A percentile compares a stretch with the other conserved stretches of the same genome.
phyloP scores from a whole-genome alignment of 2,329 filamentous ascomycete species.

The Botryotinia narcissicola region DNA sequence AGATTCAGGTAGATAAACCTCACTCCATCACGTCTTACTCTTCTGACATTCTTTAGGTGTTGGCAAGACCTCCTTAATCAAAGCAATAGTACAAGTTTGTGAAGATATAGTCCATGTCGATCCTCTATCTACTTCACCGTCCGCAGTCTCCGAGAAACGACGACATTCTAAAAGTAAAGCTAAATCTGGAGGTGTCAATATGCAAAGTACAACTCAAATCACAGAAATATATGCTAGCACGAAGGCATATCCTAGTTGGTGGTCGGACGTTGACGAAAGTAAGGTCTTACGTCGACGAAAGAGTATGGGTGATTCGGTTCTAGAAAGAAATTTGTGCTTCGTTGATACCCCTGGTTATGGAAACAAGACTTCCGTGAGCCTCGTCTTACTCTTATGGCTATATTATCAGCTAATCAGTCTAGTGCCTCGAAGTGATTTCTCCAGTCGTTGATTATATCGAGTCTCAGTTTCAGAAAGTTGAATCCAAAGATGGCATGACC shows the following conservation, averaged over 20 bases:
- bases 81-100: conserved; percentile 80
- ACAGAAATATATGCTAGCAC: conserved; percentile 77
- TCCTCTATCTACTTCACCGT: conserved; percentile 41
- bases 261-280: conserved; percentile 72
- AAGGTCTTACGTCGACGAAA: conserved; percentile 60
- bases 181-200: conserved; percentile 29
- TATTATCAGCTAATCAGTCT: conserved; percentile 35
- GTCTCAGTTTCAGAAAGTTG: conserved; percentile 61
- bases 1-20: conserved; percentile 58
- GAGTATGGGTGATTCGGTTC: conserved; percentile 70
- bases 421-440: conserved; percentile 57
- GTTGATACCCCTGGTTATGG: conserved; percentile 75
- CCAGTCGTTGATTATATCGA: conserved; percentile 70
- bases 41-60: conserved; percentile 52
- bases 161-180: conserved; percentile 34
- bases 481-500: conserved; percentile 58
- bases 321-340: conserved; percentile 92
- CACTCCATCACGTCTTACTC: neutral
- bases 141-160: conserved; percentile 33
- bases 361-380: conserved; percentile 50
- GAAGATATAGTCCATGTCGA: conserved; percentile 95
- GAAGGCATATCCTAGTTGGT: conserved; percentile 85
- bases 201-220: conserved; percentile 44
- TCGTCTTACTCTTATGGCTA: conserved; percentile 18
- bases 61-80: conserved; percentile 88